A percentile compares a stretch with the other conserved stretches of the same genome.
These are phyloP conservation scores for Penicillium chermesinum DNA, from an alignment of 495 filamentous ascomycete species.

Conservation along the genomic window DNA sequence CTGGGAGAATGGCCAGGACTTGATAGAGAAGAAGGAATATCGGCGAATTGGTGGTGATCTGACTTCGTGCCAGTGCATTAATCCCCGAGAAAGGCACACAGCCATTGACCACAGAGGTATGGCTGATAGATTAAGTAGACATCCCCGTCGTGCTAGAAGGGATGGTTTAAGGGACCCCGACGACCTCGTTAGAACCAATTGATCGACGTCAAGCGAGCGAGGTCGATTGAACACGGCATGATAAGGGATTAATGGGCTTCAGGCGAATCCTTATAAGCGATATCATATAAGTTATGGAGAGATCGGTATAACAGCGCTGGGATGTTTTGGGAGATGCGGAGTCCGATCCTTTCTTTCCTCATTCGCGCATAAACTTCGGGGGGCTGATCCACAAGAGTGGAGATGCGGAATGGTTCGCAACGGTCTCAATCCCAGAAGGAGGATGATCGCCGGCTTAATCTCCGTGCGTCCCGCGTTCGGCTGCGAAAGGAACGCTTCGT, in stretches of 20 bases:
- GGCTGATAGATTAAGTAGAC: constrained; percentile 48
- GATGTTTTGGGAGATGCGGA: too few relatives aligned
- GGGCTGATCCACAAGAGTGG: not conserved
- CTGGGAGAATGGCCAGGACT: constrained; percentile 37
- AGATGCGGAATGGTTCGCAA: not conserved
- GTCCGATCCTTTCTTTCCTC: too few relatives aligned
- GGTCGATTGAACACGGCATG: too few relatives aligned
- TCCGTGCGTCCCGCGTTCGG: not conserved
- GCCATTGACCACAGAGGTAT: constrained; percentile 44
- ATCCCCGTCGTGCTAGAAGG: constrained; percentile 37
- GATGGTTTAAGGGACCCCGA: constrained; percentile 44
- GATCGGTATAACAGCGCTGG: too few relatives aligned
- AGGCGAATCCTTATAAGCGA: too few relatives aligned
- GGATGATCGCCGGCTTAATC: not conserved
- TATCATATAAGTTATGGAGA: too few relatives aligned
- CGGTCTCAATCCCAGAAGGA: not conserved
- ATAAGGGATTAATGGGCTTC: too few relatives aligned
- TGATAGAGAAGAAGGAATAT: not conserved
- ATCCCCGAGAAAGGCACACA: constrained; percentile 54
- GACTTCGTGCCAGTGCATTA: constrained; percentile 44
- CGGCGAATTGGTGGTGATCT: constrained; percentile 7
- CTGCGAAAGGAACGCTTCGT: not conserved
- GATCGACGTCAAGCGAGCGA: too few relatives aligned
- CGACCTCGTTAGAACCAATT: constrained; percentile 40
- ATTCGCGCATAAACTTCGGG: not conserved